phyloP scores from a whole-genome alignment of 805 yeast species.

The Sugiyamaella americana region DNA sequence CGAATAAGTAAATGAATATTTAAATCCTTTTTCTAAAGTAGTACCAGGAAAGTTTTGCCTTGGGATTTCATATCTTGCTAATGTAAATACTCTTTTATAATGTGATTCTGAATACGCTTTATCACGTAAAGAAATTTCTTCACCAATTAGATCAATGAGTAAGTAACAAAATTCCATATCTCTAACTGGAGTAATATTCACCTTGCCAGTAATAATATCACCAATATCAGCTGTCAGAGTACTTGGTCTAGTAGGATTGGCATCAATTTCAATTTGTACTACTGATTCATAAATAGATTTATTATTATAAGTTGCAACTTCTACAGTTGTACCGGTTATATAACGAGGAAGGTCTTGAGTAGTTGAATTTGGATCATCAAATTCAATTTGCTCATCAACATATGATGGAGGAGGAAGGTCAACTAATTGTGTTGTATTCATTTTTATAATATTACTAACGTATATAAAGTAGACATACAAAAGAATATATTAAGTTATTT shows the following conservation, averaged over 20 bases:
- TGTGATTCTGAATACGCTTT: slow-evolving; percentile 4
- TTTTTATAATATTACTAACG: no score
- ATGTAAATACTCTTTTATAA: slow-evolving; percentile 3
- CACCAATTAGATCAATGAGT: slow-evolving; percentile 10
- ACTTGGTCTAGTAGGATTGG: background rate
- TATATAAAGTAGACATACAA: no score
- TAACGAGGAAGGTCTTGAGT: slow-evolving; percentile 4
- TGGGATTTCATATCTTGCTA: slow-evolving; percentile 6
- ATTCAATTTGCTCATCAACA: background rate
- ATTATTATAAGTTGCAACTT: background rate
- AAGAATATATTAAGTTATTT: no score
- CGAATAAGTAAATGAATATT: slow-evolving; percentile 15
- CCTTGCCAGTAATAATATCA: slow-evolving; percentile 14
- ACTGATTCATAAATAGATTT: slow-evolving; percentile 2
- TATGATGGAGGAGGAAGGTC: no score
- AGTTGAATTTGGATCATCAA: background rate
- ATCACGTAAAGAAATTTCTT: slow-evolving; percentile 10
- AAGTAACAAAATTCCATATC: slow-evolving; percentile 6
- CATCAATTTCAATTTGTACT: background rate
- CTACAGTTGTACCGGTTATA: slow-evolving; percentile 1
- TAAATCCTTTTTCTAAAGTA: slow-evolving; percentile 10
- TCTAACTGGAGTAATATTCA: slow-evolving; percentile 9
- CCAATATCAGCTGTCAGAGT: slow-evolving; percentile 7
- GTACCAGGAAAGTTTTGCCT: background rate
- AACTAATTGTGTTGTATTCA: no score